A percentile compares a stretch with the other conserved stretches of the same genome.
phyloP scores from a whole-genome alignment of 148 eudicot species.

The Fagopyrum tataricum region DNA sequence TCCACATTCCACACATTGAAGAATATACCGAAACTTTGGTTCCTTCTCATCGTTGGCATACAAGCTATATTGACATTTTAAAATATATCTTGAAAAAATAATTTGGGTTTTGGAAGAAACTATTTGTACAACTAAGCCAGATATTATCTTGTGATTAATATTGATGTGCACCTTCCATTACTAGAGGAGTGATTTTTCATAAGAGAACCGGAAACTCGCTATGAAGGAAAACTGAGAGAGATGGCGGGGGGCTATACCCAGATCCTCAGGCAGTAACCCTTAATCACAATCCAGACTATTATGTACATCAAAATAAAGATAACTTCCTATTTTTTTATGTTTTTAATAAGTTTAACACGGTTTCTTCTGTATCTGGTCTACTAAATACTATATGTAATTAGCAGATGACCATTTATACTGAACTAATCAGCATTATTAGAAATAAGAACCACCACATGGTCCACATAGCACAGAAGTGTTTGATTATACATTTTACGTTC shows the following conservation, averaged over 20 bases:
- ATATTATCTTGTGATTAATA: conserved; percentile 1
- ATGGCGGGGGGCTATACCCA: not conserved
- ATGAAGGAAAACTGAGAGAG: not conserved
- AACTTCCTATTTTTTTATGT: not conserved
- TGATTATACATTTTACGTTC: not conserved
- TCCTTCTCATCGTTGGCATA: not conserved
- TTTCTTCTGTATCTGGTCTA: not conserved
- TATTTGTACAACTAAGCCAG: not conserved
- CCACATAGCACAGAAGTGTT: not conserved
- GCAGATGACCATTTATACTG: not conserved
- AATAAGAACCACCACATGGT: not conserved
- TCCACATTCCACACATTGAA: not conserved
- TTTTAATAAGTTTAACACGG: not conserved
- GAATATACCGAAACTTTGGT: not conserved
- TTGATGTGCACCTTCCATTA: not conserved
- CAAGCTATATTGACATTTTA: not conserved
- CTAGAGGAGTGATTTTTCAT: not conserved
- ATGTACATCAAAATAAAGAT: not conserved
- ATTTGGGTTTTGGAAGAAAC: not conserved
- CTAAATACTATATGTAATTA: not conserved
- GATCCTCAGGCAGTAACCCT: not conserved
- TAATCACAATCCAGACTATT: not conserved
- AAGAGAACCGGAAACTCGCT: not conserved
- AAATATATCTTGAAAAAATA: not conserved
- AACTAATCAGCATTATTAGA: not conserved